phyloP scores from a whole-genome alignment of 176 grass and related monocot genomes.

The Oryza glumipatula region DNA sequence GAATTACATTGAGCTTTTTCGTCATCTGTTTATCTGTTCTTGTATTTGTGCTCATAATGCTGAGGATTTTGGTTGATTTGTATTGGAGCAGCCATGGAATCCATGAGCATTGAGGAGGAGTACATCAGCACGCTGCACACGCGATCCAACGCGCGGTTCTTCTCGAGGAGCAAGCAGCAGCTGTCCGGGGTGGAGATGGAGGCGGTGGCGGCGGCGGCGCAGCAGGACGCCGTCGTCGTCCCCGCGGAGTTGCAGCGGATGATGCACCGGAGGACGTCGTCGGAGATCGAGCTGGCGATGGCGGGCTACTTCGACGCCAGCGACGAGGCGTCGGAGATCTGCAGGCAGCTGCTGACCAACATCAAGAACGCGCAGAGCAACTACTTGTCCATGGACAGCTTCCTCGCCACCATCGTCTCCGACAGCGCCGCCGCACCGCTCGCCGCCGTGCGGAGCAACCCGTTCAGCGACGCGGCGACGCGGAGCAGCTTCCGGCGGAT shows the following conservation, averaged over 20 bases:
- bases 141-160: slow-evolving; percentile 41
- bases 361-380: slow-evolving; percentile 42
- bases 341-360: slow-evolving; percentile 42
- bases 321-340: slow-evolving; percentile 49
- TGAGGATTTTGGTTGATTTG: not conserved
- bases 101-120: slow-evolving; percentile 33
- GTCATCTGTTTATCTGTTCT: not conserved
- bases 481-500: slow-evolving; percentile 46
- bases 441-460: slow-evolving; percentile 31
- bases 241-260: slow-evolving; percentile 17
- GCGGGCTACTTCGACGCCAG: slow-evolving; percentile 53
- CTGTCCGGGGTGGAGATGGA: slow-evolving; percentile 14
- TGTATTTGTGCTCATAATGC: not conserved
- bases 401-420: slow-evolving; percentile 40
- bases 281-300: slow-evolving; percentile 36
- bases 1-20: not conserved
- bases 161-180: not conserved
- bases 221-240: slow-evolving; percentile 35
- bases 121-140: slow-evolving; percentile 41
- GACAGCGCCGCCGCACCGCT: not conserved
- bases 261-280: slow-evolving; percentile 6
- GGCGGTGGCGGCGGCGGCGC: not conserved
- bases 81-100: not conserved
- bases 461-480: slow-evolving; percentile 44
- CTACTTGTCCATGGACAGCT: slow-evolving; percentile 50